Base-by-base conservation (phyloP, 2,329 filamentous ascomycete species). In the Beauveria scarabaeidicola region DNA sequence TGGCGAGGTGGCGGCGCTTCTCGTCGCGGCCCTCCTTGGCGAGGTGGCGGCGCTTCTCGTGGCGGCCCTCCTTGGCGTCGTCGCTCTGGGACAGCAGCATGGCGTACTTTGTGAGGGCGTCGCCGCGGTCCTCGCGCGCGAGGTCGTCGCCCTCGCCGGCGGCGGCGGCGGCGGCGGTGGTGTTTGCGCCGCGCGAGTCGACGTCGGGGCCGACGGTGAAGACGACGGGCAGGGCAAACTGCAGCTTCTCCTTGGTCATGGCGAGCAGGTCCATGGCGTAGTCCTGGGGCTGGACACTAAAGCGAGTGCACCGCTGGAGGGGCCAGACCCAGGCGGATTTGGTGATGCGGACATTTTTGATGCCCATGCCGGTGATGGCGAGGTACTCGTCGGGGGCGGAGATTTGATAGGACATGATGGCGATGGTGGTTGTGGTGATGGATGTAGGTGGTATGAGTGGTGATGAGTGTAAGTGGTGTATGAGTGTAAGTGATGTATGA, bases 241-340 rank as follows among this genome's bases (percentile, higher is more conserved):
- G 88, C 3, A 94, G 80, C 72, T 95, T 95, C 75, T 95, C 91
- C 66, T 87, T 84, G 19, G 90, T 95, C 90, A 95, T 96, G 60
- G 90, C 90, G 69, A 92, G 89, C 1, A 95, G 77, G 60, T 86
- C 85, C 80, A 95, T 89, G 61, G 82, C 84, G 73, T 94, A 93
- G 73, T 95, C 90, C 69, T 90, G 89, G 0, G 88, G 88, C 64
- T 86, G 86, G 67, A 89, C 85, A 63, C 78, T 82, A 72, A 83
- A 83, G 67, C 80, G 78, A 60, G 74, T 79, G 72, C 76, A 84
- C 69, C 84, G 81, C 74, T 92, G 88, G 63, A 89, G 84, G 59
- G 88, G 88, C 73, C 80, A 81, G 19, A 91, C 79, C 76, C 87
- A 85, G 59, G 86, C 80, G 64, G 90, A 88, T 75, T 95, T 96